Conservation (phyloP, 495 filamentous ascomycete genomes). For the Patellaria atrata region DNA sequence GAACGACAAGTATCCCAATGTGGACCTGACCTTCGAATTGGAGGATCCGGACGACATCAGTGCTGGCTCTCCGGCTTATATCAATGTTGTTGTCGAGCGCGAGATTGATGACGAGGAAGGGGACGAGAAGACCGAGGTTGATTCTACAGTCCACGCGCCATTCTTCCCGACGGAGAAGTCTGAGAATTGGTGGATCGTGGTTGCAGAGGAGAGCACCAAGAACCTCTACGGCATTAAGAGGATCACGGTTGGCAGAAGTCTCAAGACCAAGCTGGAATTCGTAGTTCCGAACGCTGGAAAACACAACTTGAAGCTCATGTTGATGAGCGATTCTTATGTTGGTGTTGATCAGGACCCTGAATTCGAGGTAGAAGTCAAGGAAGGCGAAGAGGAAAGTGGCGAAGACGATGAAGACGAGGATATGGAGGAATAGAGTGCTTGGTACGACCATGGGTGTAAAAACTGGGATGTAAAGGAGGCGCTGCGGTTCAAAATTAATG, state of each 20-base stretch:
- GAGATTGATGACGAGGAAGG: no score
- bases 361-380: slow-evolving; percentile 70
- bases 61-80: slow-evolving; percentile 65
- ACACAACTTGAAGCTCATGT: slow-evolving; percentile 76
- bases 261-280: slow-evolving; percentile 75
- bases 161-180: slow-evolving; percentile 89
- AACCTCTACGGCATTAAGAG: slow-evolving; percentile 84
- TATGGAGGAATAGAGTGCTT: slow-evolving; percentile 26
- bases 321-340: slow-evolving; percentile 97
- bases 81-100: slow-evolving; percentile 77
- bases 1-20: slow-evolving; percentile 90
- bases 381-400: slow-evolving; percentile 92
- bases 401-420: slow-evolving; percentile 68
- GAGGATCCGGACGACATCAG: slow-evolving; percentile 66
- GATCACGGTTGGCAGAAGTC: slow-evolving; percentile 64
- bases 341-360: slow-evolving; percentile 92
- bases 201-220: slow-evolving; percentile 75
- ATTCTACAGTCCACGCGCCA: slow-evolving; percentile 81
- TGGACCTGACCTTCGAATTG: slow-evolving; percentile 78
- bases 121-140: slow-evolving; percentile 54
- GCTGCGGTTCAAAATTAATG: no score
- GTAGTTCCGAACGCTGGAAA: slow-evolving; percentile 72
- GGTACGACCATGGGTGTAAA: no score
- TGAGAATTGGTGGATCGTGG: slow-evolving; percentile 97
- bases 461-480: no score